Base-by-base conservation (phyloP, 805 yeast genomes). In the Tetrapisispora fleetii region DNA sequence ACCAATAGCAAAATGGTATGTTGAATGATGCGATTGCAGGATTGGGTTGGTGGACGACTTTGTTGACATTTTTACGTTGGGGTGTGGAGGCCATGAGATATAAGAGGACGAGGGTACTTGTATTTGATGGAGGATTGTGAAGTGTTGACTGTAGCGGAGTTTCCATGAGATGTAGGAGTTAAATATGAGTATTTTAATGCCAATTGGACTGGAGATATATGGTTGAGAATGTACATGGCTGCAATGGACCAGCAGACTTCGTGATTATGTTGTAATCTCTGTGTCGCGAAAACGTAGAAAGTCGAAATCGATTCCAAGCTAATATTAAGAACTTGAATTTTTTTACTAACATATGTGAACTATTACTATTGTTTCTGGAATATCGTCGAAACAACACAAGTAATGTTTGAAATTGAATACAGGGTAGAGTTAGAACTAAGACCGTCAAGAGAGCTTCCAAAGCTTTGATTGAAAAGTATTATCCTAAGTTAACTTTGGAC, bases 361-460 rank as follows among this genome's bases (percentile, higher is more conserved):
- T 32, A 30, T 41, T 40, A 22, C 9, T 10, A 27, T 36, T 35
- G 33, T 27, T 43, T 17, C 19, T 4, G 10, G 16, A 42, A 18
- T 4, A 7, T 2, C 16, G 35, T 17, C 2, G 13, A 9, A 22
- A 11, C 27, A 41, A 18, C n/a, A 21, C 21, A 22, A 39, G 14
- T 22, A 22, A 37, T 37, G 14, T 40, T 32, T 43, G 3, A 24
- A 14, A 18, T 42, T 61, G 49, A 43, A 49, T 50, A 60, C 68
- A 88, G 99, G 99, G 99, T 84, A 93, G 98, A 78, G 99, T 95
- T 83, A 90, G 99, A 85, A 93, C 99, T 68, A 95, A 93, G 84
- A 93, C 99, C 78, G 98, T 93, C 78, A 93, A 93, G 88, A 87
- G 98, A 81, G 98, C 99, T 78, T 85, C 99, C 71, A 95, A 95